A percentile compares a stretch with the other conserved stretches of the same genome.
These are phyloP conservation scores for Blastobotrys raffinosifermentans DNA, from an alignment of 1,139 yeast species.

Conservation along the genomic window DNA sequence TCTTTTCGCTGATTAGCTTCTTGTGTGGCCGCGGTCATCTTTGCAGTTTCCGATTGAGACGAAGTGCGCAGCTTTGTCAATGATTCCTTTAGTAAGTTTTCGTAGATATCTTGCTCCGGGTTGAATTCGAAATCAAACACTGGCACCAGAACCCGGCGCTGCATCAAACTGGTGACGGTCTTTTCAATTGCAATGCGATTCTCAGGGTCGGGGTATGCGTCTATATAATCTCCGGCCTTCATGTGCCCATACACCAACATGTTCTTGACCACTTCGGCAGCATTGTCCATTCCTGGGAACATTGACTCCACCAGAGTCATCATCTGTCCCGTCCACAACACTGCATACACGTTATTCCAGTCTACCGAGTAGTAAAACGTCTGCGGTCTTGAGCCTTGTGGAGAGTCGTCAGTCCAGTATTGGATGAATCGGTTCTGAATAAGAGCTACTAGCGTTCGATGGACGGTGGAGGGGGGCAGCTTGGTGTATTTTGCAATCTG, in stretches of 20 bases:
- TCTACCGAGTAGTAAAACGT: slow-evolving; percentile 53
- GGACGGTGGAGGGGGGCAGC: slow-evolving; percentile 30
- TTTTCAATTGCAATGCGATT: slow-evolving; percentile 32
- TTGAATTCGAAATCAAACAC: slow-evolving; percentile 34
- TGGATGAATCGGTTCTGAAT: slow-evolving; percentile 38
- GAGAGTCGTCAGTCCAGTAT: slow-evolving; percentile 37
- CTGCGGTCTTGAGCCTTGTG: slow-evolving; percentile 25
- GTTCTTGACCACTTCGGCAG: slow-evolving; percentile 71
- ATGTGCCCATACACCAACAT: slow-evolving; percentile 60
- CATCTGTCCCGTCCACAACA: slow-evolving; percentile 75
- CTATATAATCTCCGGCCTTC: slow-evolving; percentile 53
- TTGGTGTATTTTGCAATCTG: slow-evolving; percentile 28
- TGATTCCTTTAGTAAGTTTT: slow-evolving; percentile 22
- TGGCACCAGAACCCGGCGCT: slow-evolving; percentile 57
- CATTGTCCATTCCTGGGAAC: slow-evolving; percentile 30
- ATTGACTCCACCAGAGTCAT: slow-evolving; percentile 48
- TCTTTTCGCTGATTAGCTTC: slow-evolving; percentile 53
- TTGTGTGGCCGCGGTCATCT: slow-evolving; percentile 29
- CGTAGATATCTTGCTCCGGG: slow-evolving; percentile 32
- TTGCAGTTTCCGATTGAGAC: slow-evolving; percentile 27
- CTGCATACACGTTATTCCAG: slow-evolving; percentile 55
- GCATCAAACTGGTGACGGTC: slow-evolving; percentile 42
- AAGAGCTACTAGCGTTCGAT: slow-evolving; percentile 35
- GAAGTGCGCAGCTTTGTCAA: slow-evolving; percentile 12
- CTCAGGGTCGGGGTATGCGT: slow-evolving; percentile 26